These are phyloP conservation scores for Pythium brassicae DNA, from an alignment of 352 stramenopile genomes.

Conservation along the genomic window DNA sequence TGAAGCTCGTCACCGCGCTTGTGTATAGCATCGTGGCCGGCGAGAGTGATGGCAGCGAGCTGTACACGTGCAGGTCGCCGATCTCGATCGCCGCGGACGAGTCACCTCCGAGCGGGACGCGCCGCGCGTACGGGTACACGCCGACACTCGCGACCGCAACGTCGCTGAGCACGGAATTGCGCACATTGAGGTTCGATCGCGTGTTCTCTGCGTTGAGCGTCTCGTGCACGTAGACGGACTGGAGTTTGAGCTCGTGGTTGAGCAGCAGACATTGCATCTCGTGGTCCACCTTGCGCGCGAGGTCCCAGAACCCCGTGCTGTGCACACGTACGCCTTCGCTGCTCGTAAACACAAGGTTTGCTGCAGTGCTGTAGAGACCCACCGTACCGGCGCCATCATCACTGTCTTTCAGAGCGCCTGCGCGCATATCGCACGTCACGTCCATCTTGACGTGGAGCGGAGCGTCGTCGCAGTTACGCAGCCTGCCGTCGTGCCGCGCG, in stretches of 20 bases:
- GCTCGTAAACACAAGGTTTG: conserved; percentile 44
- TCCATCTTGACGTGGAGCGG: conserved; percentile 45
- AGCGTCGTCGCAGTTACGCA: conserved; percentile 19
- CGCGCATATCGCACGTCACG: conserved; percentile 39
- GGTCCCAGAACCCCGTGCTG: conserved; percentile 42
- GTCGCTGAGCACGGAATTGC: conserved; percentile 45
- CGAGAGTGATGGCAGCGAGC: conserved; percentile 44
- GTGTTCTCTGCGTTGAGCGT: conserved; percentile 37
- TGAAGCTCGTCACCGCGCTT: conserved; percentile 42
- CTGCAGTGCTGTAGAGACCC: conserved; percentile 40
- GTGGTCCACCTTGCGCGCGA: conserved; percentile 44
- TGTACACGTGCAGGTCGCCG: conserved; percentile 53
- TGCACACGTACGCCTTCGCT: conserved; percentile 36
- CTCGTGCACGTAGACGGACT: conserved; percentile 61
- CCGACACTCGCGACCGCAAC: conserved; percentile 29
- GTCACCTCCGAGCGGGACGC: conserved; percentile 16
- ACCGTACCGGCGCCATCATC: conserved; percentile 28
- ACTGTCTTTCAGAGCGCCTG: conserved; percentile 13
- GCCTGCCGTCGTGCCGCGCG: conserved; percentile 21
- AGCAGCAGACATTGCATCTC: conserved; percentile 36
- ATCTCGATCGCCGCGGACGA: conserved; percentile 23
- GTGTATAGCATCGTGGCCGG: conserved; percentile 49
- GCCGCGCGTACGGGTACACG: conserved; percentile 20
- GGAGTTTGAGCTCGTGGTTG: conserved; percentile 55
- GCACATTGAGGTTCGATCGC: conserved; percentile 25